Percentiles rank a stretch among this genome's conserved stretches.
Evolutionary conservation across 306 rosid genomes (phyloP).

Genomic region (Medicago lupulina): DNA sequence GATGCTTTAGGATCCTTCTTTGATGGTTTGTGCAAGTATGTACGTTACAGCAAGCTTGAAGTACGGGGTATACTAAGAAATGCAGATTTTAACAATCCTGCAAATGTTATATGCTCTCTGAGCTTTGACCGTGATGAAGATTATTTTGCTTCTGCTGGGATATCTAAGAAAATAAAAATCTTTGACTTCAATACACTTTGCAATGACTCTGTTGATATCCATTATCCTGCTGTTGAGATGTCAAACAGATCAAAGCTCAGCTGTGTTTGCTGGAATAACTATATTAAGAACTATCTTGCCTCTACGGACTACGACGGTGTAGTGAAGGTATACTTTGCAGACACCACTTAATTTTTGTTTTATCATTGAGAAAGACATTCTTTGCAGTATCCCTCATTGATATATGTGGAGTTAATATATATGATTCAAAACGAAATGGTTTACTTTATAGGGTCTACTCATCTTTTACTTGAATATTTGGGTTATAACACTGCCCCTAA

Average conservation of each 20-base stretch:
- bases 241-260: constrained; percentile 81
- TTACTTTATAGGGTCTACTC: constrained; percentile 7
- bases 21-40: constrained; percentile 94
- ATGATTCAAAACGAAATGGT: constrained; percentile 22
- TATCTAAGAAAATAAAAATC: constrained; percentile 87
- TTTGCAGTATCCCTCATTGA: constrained; percentile 36
- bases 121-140: constrained; percentile 94
- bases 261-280: constrained; percentile 95
- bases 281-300: constrained; percentile 90
- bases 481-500: not conserved
- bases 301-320: constrained; percentile 89
- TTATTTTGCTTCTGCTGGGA: constrained; percentile 93
- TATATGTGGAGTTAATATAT: constrained; percentile 5
- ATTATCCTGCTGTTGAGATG: constrained; percentile 89
- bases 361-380: constrained; percentile 20
- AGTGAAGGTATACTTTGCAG: constrained; percentile 74
- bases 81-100: constrained; percentile 74
- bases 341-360: constrained; percentile 36
- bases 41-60: constrained; percentile 82
- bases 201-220: constrained; percentile 79
- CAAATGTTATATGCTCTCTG: constrained; percentile 85
- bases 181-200: constrained; percentile 79
- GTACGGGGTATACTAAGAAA: constrained; percentile 83
- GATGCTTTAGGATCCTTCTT: constrained; percentile 78
- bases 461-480: constrained; percentile 12